These are phyloP conservation scores for Podaxis sp. DNA, from an alignment of 768 basidiomycete species.

Conservation along the genomic window DNA sequence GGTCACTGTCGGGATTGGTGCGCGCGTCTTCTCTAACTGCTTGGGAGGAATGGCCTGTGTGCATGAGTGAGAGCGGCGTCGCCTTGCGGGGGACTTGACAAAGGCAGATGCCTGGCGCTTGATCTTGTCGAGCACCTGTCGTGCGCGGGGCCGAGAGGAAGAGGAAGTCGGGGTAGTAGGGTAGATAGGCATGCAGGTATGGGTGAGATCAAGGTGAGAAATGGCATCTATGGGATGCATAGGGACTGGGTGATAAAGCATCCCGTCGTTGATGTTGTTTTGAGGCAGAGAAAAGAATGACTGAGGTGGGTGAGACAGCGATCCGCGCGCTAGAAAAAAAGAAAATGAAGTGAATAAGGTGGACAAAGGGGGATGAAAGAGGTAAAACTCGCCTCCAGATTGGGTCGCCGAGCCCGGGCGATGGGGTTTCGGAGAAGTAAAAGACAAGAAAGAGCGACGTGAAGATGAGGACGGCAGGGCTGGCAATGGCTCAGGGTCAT, in stretches of 20 bases:
- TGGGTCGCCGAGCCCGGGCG: neutral
- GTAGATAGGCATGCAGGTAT: constrained; percentile 2
- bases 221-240: constrained; percentile 5
- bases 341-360: neutral
- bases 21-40: neutral
- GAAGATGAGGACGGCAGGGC: neutral
- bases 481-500: constrained; percentile 1
- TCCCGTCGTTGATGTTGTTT: neutral
- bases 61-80: constrained; percentile 10
- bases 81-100: constrained; percentile 10
- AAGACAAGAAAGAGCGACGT: constrained; percentile 12
- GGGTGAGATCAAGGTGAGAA: constrained; percentile 5
- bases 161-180: neutral
- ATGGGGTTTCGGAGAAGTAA: constrained; percentile 1
- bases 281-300: constrained; percentile 3
- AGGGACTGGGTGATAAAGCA: constrained; percentile 4
- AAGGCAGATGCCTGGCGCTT: constrained; percentile 18
- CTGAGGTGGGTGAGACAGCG: constrained; percentile 1
- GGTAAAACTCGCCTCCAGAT: neutral
- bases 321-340: neutral
- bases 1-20: constrained; percentile 6
- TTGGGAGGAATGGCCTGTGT: neutral
- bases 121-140: constrained; percentile 13
- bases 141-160: constrained; percentile 2
- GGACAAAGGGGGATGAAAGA: neutral